Conservation (phyloP, 257 asterid species). For the Lycium barbarum region DNA sequence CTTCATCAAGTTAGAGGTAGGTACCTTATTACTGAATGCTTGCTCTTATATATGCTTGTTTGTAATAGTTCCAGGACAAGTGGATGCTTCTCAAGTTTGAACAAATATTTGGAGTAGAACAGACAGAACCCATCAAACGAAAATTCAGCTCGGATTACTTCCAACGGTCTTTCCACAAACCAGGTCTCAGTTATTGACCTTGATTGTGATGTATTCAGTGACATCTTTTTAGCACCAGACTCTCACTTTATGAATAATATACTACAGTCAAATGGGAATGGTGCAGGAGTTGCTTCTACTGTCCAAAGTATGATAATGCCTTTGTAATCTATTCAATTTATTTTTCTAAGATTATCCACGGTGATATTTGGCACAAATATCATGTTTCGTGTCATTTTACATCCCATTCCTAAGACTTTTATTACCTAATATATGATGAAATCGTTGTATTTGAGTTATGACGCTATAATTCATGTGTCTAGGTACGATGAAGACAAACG, state of each 20-base stretch:
- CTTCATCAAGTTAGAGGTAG: too few relatives aligned
- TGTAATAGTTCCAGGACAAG: conserved; percentile 31
- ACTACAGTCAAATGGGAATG: background rate
- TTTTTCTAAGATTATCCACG: too few relatives aligned
- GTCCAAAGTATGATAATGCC: background rate
- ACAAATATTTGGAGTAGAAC: background rate
- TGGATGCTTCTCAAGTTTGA: conserved; percentile 7
- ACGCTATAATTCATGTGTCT: too few relatives aligned
- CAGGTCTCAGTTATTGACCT: background rate
- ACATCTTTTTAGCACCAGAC: background rate
- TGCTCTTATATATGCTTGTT: conserved; percentile 14
- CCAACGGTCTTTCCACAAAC: background rate
- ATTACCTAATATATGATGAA: too few relatives aligned
- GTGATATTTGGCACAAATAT: too few relatives aligned
- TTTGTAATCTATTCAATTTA: background rate
- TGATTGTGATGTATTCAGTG: background rate
- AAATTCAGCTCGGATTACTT: background rate
- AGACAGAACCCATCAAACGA: background rate
- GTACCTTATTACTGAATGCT: background rate
- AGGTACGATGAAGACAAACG: too few relatives aligned
- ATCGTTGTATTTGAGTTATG: too few relatives aligned
- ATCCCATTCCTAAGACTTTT: too few relatives aligned
- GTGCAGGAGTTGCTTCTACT: background rate
- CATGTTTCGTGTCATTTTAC: too few relatives aligned
- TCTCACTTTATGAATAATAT: background rate